Conservation (phyloP, 768 basidiomycete genomes). For the Baorangia bicolor region DNA sequence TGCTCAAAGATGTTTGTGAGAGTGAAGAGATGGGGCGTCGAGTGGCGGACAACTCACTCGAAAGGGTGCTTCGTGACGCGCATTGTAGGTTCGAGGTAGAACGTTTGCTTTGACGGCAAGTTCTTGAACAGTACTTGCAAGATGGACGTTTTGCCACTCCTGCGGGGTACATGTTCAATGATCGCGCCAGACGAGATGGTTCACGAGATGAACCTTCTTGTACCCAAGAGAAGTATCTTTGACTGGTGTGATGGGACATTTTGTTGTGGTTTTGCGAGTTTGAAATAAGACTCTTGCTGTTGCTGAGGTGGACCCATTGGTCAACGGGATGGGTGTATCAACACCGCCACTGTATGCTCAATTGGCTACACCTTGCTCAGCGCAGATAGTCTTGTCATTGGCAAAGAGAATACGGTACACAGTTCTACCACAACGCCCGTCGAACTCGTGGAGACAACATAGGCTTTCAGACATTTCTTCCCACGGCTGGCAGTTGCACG, state of each 20-base stretch:
- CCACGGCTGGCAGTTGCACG: constrained; percentile 5
- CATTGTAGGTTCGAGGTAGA: constrained; percentile 87
- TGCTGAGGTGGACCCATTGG: constrained; percentile 6
- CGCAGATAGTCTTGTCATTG: not conserved
- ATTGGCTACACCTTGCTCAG: not conserved
- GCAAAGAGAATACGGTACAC: not conserved
- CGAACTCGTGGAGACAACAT: not conserved
- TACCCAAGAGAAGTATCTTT: constrained; percentile 71
- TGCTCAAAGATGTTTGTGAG: constrained; percentile 30
- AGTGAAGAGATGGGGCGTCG: not conserved
- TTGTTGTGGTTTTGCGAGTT: constrained; percentile 6
- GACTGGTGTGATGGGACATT: constrained; percentile 40
- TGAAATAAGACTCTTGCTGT: constrained; percentile 13
- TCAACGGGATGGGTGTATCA: not conserved
- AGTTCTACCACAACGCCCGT: not conserved
- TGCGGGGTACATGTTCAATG: constrained; percentile 31
- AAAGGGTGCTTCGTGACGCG: constrained; percentile 70
- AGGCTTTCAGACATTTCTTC: not conserved
- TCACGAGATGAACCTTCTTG: constrained; percentile 50
- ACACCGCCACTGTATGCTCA: constrained; percentile 4
- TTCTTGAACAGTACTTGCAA: constrained; percentile 90
- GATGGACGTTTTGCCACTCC: constrained; percentile 92
- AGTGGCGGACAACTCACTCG: constrained; percentile 57
- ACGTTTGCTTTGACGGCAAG: constrained; percentile 77
- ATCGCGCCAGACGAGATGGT: not conserved